phyloP scores from a whole-genome alignment of 2,329 filamentous ascomycete species.

The Colletotrichum navitas region DNA sequence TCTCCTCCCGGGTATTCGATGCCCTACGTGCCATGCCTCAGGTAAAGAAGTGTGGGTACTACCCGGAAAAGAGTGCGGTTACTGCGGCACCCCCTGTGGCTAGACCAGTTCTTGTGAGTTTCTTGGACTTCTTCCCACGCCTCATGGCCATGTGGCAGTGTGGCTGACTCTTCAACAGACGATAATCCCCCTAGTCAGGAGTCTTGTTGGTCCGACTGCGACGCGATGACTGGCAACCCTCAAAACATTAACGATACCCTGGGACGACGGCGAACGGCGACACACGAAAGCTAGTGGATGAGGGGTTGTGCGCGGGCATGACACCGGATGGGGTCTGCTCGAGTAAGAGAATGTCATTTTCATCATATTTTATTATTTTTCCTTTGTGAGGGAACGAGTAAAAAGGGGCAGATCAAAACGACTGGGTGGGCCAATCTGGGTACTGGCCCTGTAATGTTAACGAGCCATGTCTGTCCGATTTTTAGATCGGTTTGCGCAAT shows the following conservation, averaged over 20 bases:
- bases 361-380: slow-evolving; percentile 15
- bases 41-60: slow-evolving; percentile 69
- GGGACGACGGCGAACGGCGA: slow-evolving; percentile 40
- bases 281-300: slow-evolving; percentile 18
- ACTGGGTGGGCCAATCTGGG: slow-evolving; percentile 36
- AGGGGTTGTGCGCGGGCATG: slow-evolving; percentile 20
- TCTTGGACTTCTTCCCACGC: slow-evolving; percentile 15
- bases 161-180: slow-evolving; percentile 27
- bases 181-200: slow-evolving; percentile 21
- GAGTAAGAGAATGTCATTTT: slow-evolving; percentile 36
- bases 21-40: slow-evolving; percentile 62
- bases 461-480: slow-evolving; percentile 39
- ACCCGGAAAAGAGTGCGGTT: slow-evolving; percentile 63
- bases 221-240: slow-evolving; percentile 19
- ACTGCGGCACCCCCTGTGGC: slow-evolving; percentile 62
- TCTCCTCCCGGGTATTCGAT: slow-evolving; percentile 63
- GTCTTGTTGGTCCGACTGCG: slow-evolving; percentile 27
- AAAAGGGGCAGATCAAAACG: slow-evolving; percentile 28
- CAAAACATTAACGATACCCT: slow-evolving; percentile 40
- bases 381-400: slow-evolving; percentile 23
- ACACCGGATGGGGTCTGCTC: slow-evolving; percentile 27
- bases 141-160: slow-evolving; percentile 28
- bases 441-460: slow-evolving; percentile 41
- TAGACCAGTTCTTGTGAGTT: slow-evolving; percentile 43
- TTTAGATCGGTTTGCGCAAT: slow-evolving; percentile 35